Conservation (phyloP, 1,139 yeast species). For the Scheffersomyces stambukii region DNA sequence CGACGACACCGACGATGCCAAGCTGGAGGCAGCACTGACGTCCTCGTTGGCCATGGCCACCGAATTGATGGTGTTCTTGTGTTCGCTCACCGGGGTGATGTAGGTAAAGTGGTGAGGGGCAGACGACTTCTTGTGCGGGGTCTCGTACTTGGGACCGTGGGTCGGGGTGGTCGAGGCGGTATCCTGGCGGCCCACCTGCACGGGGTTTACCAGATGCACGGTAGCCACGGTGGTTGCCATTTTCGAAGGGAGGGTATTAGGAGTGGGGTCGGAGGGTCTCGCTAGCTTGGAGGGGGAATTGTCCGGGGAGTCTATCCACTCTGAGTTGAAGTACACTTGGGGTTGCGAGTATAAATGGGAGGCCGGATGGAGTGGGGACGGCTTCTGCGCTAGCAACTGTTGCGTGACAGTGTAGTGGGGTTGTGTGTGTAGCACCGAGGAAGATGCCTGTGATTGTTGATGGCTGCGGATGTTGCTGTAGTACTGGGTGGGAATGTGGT, state of each 20-base stretch:
- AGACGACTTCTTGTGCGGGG: constrained; percentile 19
- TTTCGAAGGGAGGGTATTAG: constrained; percentile 1
- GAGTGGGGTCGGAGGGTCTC: constrained; percentile 1
- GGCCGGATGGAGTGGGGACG: constrained; percentile 10
- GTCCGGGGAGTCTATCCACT: constrained; percentile 34
- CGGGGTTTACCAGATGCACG: constrained; percentile 9
- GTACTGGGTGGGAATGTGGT: constrained; percentile 6
- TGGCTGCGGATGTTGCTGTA: constrained; percentile 1
- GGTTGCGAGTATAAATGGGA: constrained; percentile 13
- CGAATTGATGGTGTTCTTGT: constrained; percentile 9
- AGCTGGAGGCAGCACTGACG: too few species aligned
- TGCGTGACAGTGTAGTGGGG: constrained; percentile 4
- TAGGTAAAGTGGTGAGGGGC: constrained; percentile 12
- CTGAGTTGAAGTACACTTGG: constrained; percentile 26
- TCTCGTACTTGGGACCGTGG: constrained; percentile 14
- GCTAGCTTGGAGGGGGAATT: constrained; percentile 20
- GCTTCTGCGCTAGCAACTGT: constrained; percentile 4
- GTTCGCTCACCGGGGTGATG: constrained; percentile 23
- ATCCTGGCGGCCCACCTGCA: too few species aligned
- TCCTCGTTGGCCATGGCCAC: too few species aligned
- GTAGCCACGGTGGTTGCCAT: constrained; percentile 12
- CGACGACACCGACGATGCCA: neutral
- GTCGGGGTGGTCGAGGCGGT: too few species aligned
- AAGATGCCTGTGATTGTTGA: too few species aligned
- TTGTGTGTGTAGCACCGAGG: constrained; percentile 6